Conservation (phyloP, 371 early-diverging fungal genomes). For the Circinella umbellata region DNA sequence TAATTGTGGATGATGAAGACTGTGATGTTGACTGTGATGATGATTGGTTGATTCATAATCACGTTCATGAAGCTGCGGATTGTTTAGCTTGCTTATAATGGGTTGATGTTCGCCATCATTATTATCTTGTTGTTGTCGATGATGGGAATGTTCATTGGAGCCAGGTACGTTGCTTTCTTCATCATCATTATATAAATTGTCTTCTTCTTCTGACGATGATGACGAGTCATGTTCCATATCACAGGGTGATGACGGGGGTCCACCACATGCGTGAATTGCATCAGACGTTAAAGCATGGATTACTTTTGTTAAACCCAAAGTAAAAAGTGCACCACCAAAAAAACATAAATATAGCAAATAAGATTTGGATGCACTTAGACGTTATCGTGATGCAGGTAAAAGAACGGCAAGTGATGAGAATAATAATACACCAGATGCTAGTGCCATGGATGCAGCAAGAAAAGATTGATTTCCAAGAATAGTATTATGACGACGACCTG, state of each 20-base stretch:
- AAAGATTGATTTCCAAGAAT: conserved; percentile 36
- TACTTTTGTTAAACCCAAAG: conserved; percentile 29
- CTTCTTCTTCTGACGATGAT: conserved; percentile 8
- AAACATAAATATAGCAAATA: conserved; percentile 31
- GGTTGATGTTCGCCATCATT: not conserved
- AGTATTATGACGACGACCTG: not conserved
- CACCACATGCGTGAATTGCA: conserved; percentile 47
- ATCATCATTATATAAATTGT: not conserved
- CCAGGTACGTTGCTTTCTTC: not conserved
- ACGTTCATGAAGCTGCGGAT: conserved; percentile 1
- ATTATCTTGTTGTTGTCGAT: too few species aligned
- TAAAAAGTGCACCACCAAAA: conserved; percentile 39
- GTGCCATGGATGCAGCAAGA: conserved; percentile 38
- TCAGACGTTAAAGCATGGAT: conserved; percentile 41
- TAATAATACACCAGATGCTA: conserved; percentile 47
- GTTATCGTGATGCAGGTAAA: conserved; percentile 36
- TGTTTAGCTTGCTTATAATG: not conserved
- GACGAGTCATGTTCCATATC: too few species aligned
- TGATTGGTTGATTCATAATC: conserved; percentile 32
- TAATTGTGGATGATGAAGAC: not conserved
- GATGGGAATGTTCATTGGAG: not conserved
- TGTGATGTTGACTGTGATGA: too few species aligned
- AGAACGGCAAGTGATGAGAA: conserved; percentile 42
- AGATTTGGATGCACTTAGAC: conserved; percentile 16
- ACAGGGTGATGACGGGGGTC: conserved; percentile 18